These are phyloP conservation scores for Periconia digitata DNA, from an alignment of 2,329 filamentous ascomycete genomes.

Conservation along the genomic window DNA sequence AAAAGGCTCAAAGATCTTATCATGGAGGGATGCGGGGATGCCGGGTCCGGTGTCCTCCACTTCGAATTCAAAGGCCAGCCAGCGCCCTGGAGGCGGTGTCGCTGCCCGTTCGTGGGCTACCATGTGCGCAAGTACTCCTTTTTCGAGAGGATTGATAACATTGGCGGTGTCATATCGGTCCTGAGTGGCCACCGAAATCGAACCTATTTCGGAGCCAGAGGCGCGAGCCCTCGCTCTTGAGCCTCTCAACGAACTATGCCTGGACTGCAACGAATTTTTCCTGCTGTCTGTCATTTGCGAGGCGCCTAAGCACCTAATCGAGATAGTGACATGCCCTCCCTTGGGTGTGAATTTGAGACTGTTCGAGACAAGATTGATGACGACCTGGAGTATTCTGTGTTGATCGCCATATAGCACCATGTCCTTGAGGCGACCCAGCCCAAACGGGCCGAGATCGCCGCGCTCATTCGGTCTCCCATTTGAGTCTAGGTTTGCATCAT, in stretches of 20 bases:
- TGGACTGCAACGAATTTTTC: slow-evolving; percentile 49
- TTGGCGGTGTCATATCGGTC: slow-evolving; percentile 45
- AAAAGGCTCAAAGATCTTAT: slow-evolving; percentile 90
- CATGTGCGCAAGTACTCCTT: slow-evolving; percentile 37
- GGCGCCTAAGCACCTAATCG: slow-evolving; percentile 73
- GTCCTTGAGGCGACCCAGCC: slow-evolving; percentile 72
- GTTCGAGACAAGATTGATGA: slow-evolving; percentile 92
- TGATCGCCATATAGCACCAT: slow-evolving; percentile 93
- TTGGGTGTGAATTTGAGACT: slow-evolving; percentile 86
- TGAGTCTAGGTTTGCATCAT: slow-evolving; percentile 42
- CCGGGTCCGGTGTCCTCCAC: slow-evolving; percentile 87
- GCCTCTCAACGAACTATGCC: slow-evolving; percentile 41
- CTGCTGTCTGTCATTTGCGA: slow-evolving; percentile 46
- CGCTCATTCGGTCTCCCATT: slow-evolving; percentile 42
- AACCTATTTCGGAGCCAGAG: slow-evolving; percentile 36
- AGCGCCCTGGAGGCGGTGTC: slow-evolving; percentile 61
- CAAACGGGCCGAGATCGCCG: slow-evolving; percentile 65
- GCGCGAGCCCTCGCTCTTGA: slow-evolving; percentile 32
- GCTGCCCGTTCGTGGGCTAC: slow-evolving; percentile 39
- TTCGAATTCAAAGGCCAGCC: slow-evolving; percentile 81
- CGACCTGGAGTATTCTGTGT: slow-evolving; percentile 85
- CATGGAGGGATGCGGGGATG: slow-evolving; percentile 74
- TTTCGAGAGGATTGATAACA: slow-evolving; percentile 47
- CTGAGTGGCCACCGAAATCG: slow-evolving; percentile 26
- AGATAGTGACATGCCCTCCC: slow-evolving; percentile 73